A percentile compares a stretch with the other conserved stretches of the same genome.
Evolutionary conservation across 192 early-diverging fungal genomes (phyloP).

Genomic region (Radiomyces spectabilis): DNA sequence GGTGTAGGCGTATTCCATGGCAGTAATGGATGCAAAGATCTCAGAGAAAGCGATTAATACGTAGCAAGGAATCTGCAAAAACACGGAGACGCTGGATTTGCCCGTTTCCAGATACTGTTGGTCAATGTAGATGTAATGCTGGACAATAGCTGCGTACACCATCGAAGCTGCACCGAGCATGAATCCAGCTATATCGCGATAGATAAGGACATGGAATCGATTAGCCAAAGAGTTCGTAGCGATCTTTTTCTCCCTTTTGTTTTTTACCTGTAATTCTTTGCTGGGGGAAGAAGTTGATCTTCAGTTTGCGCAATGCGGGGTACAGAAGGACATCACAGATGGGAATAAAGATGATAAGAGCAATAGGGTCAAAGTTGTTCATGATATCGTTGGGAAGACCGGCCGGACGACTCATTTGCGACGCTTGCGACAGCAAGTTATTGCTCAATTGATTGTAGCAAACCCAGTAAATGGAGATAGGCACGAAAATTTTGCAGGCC

Average conservation of each 20-base stretch:
- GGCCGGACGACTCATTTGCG: constrained; percentile 36
- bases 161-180: constrained; percentile 41
- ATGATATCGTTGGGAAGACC: constrained; percentile 54
- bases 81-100: constrained; percentile 33
- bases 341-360: constrained; percentile 48
- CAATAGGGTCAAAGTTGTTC: constrained; percentile 52
- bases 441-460: constrained; percentile 55
- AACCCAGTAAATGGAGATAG: constrained; percentile 53
- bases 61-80: constrained; percentile 48
- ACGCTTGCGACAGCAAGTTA: constrained; percentile 53
- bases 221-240: too few relatives aligned
- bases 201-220: too few relatives aligned
- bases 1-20: constrained; percentile 57
- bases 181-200: constrained; percentile 36
- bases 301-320: constrained; percentile 42
- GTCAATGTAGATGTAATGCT: constrained; percentile 48
- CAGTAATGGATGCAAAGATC: constrained; percentile 55
- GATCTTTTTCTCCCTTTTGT: too few relatives aligned
- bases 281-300: constrained; percentile 40
- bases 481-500: constrained; percentile 57
- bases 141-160: constrained; percentile 50
- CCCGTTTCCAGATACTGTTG: constrained; percentile 32
- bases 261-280: constrained; percentile 39
- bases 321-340: constrained; percentile 45
- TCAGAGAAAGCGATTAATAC: constrained; percentile 48